Evolutionary conservation across 352 stramenopile genomes (phyloP).

Genomic region (Phytophthora hybrid): DNA sequence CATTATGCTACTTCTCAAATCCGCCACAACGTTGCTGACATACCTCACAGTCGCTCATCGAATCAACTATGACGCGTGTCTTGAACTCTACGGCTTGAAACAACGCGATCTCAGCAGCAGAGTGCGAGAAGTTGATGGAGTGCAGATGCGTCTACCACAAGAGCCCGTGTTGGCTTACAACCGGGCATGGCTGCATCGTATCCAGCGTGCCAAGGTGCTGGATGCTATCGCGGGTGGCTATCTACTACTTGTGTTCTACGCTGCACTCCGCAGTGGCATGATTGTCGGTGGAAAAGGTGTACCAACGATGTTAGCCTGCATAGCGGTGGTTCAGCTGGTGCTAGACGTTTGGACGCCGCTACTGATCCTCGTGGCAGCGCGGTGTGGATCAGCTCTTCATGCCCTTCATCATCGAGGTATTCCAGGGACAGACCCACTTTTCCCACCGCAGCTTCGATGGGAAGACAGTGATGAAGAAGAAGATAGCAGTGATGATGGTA

Average conservation of each 20-base stretch:
- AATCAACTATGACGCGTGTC: slow-evolving; percentile 68
- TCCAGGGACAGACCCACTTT: slow-evolving; percentile 67
- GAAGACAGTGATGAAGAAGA: slow-evolving; percentile 56
- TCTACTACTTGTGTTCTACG: slow-evolving; percentile 76
- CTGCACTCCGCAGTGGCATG: slow-evolving; percentile 65
- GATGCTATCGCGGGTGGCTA: slow-evolving; percentile 67
- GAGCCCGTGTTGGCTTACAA: slow-evolving; percentile 80
- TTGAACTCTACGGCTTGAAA: slow-evolving; percentile 59
- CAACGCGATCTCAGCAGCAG: slow-evolving; percentile 32
- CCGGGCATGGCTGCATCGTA: slow-evolving; percentile 59
- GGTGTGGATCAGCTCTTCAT: slow-evolving; percentile 61
- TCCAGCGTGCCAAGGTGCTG: slow-evolving; percentile 68
- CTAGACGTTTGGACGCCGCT: slow-evolving; percentile 75
- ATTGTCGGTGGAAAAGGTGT: slow-evolving; percentile 57
- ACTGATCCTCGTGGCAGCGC: slow-evolving; percentile 72
- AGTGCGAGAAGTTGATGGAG: slow-evolving; percentile 38
- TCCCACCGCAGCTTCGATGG: slow-evolving; percentile 74
- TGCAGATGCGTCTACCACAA: slow-evolving; percentile 37
- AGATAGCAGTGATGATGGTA: slow-evolving; percentile 31
- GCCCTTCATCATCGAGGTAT: slow-evolving; percentile 65
- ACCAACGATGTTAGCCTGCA: slow-evolving; percentile 50
- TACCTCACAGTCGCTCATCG: slow-evolving; percentile 68
- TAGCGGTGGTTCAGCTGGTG: slow-evolving; percentile 55
- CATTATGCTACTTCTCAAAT: slow-evolving; percentile 68
- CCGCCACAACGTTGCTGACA: slow-evolving; percentile 56